Conservation (phyloP, 225 moss, liverwort and hornwort species). For the Straminergon stramineum region DNA sequence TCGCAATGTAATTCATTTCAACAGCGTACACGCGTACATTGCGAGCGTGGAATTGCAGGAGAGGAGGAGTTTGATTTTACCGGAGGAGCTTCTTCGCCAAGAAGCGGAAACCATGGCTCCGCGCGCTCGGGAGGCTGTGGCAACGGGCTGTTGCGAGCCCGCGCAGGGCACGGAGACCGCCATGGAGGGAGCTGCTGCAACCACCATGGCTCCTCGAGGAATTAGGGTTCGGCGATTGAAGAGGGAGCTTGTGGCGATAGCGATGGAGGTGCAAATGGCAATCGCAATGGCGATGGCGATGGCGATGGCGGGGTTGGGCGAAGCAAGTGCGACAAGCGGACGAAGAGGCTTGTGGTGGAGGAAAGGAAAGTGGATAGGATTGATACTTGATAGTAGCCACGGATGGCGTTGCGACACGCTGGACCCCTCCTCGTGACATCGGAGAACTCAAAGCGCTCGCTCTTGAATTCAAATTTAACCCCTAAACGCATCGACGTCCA, state of each 20-base stretch:
- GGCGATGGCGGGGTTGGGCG: background rate
- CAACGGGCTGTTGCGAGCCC: background rate
- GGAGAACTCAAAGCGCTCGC: background rate
- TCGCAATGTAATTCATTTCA: background rate
- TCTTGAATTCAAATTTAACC: background rate
- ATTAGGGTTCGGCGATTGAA: background rate
- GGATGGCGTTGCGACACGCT: background rate
- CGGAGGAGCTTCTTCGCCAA: background rate
- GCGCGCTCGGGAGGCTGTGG: background rate
- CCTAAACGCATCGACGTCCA: no score
- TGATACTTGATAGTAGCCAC: background rate
- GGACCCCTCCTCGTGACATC: background rate
- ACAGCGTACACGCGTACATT: background rate
- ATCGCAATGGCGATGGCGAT: background rate
- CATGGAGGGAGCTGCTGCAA: constrained; percentile 29
- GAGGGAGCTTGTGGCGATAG: background rate
- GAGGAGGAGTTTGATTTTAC: background rate
- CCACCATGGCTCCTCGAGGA: constrained; percentile 20
- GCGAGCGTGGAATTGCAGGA: background rate
- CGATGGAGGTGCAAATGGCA: background rate
- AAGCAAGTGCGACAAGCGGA: background rate
- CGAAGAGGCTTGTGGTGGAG: background rate
- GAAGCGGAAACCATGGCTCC: background rate
- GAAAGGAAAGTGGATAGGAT: constrained; percentile 10
- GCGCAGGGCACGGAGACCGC: constrained; percentile 7